Evolutionary conservation across 2,329 filamentous ascomycete species (phyloP), one percentile per base, ranked within the genome.

Genomic region (Aspergillus chevalieri): DNA sequence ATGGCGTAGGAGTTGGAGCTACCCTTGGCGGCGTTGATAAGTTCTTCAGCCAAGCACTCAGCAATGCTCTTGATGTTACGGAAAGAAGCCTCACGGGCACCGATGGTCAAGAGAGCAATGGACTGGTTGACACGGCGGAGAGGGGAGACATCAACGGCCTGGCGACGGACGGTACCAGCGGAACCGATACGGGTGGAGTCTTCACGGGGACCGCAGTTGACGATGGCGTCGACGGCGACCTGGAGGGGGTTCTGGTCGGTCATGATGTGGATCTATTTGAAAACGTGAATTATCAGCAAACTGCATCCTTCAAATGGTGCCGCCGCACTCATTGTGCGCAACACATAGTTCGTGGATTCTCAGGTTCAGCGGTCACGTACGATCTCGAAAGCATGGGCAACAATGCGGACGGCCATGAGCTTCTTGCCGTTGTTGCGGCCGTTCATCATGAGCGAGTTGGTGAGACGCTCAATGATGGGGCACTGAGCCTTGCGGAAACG

Each of bases 351-450:
- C 22, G 41, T 19, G 4, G 41, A 14, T 12, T 44, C 24, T 9
- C 12, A 5, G n/a, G n/a, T 38, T 47, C 30, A 19, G 34, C 38
- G 46, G 46, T 46, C 60, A 87, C 89, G 77, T 86, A 96, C 92
- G 76, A 98, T 98, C 84, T 98, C 94, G 79, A 98, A 98, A 69
- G 92, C 79, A 83, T 98, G 93, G 66, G 91, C 91, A 70, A 98
- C 91, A 67, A 98, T 98, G 79, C 93, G 90, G 77, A 97, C 92
- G 74, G 93, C 94, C 91, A 95, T 96, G 74, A 97, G 86, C 89
- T 98, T 98, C 88, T 98, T 98, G 79, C 93, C 93, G 88, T 96
- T 98, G 89, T 98, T 98, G 80, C 93, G 93, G 79, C 93, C 93
- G 86, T 98, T 95, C 92, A 97, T 97, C 94, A 98, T 98, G 76